phyloP scores from a whole-genome alignment of 768 basidiomycete genomes.

The Lactarius pseudohatsudake region DNA sequence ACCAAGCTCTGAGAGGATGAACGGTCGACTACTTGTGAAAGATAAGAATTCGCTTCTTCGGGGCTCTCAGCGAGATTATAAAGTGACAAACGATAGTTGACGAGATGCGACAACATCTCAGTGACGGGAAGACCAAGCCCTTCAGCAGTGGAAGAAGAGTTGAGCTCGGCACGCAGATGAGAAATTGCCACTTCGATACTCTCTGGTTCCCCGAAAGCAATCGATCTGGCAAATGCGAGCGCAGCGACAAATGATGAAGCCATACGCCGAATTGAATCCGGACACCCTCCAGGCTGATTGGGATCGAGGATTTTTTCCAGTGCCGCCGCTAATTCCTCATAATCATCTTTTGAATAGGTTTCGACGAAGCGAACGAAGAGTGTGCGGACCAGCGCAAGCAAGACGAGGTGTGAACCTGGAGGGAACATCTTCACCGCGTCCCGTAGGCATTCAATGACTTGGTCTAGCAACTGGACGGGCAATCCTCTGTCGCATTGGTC shows the following conservation, averaged over 20 bases:
- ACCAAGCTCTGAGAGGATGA: neutral
- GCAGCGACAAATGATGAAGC: too few species aligned
- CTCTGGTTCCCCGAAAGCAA: neutral
- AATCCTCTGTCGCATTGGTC: neutral
- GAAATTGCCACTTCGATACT: neutral
- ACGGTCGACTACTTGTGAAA: neutral
- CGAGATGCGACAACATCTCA: too few species aligned
- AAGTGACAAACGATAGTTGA: neutral
- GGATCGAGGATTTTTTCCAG: neutral
- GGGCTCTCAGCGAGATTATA: neutral
- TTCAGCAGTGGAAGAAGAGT: neutral
- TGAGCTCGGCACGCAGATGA: neutral
- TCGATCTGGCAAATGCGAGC: neutral
- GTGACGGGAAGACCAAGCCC: too few species aligned
- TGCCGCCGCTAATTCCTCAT: neutral
- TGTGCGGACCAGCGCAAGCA: neutral
- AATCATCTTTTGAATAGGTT: neutral
- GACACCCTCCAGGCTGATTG: neutral
- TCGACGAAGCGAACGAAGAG: neutral
- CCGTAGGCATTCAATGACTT: conserved; percentile 7
- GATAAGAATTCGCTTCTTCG: neutral
- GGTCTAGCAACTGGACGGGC: neutral
- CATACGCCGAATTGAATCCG: neutral
- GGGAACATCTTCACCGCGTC: neutral
- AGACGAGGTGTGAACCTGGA: neutral